Evolutionary conservation across 2,329 filamentous ascomycete genomes (phyloP), one percentile per base, ranked within the genome.

Genomic region (Tetracladium maxilliforme): DNA sequence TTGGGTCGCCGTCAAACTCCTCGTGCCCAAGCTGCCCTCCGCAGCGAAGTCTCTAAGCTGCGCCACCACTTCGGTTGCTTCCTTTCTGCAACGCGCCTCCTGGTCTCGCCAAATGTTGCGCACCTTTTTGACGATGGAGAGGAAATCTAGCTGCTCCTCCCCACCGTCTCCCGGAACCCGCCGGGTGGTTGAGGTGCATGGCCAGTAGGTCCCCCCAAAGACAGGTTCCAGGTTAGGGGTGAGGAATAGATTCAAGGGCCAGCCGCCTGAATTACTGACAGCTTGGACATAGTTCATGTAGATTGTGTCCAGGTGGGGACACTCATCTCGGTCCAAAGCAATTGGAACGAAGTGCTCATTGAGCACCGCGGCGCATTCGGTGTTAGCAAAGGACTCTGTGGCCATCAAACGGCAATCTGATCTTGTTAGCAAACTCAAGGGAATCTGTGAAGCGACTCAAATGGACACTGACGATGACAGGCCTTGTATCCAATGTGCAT

Each of bases 271-370:
- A 12, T 80, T 84, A 30, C 79, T 92, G 8, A 90, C 87, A 2
- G 87, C 87, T 47, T 94, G 84, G 20, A 93, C 77, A 49, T 93
- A 98, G 55, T 93, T 93, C 83, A 94, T 94, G 49, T 95, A 95
- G 35, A 95, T 86, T 33, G 80, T 74, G 44, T 98, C 90, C 35
- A 95, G 72, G 44, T 95, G 86, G 7, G 87, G 87, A 14, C 87
- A 73, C 51, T 93, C 83, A 51, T 98, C 90, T 31, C 86, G 72
- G 50, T 98, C 90, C 42, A 95, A 70, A 40, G 94, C 79, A 47
- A 95, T 73, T 4, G 90, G 87, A 22, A 98, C 71, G 48, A 95
- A 98, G 29, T 71, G 69, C 32, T 75, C 62, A 55, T 95, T 98
- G 18, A 98, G 63, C 29, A 93, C 62, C 14, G 69, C 55, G 10